A percentile compares a stretch with the other conserved stretches of the same genome.
Evolutionary conservation across 192 early-diverging fungal species (phyloP).

Genomic region (Coemansia brasiliensis): DNA sequence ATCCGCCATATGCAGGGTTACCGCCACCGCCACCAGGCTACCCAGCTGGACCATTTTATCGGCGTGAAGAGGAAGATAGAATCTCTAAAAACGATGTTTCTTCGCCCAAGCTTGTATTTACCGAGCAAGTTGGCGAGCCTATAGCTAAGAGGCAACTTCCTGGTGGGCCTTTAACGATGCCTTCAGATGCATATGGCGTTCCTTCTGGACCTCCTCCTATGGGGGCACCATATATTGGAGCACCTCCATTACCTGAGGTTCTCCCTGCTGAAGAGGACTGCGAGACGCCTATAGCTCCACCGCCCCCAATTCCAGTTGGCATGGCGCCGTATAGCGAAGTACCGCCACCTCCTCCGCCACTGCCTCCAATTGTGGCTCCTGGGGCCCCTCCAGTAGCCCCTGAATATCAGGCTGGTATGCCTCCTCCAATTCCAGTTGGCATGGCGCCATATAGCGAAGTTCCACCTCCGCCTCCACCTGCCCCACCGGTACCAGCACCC

Average conservation of each 20-base stretch:
- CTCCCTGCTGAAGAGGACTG: slow-evolving; percentile 20
- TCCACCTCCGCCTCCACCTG: slow-evolving; percentile 17
- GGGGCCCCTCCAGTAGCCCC: not conserved
- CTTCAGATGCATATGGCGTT: slow-evolving; percentile 5
- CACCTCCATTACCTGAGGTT: not conserved
- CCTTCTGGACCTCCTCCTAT: not conserved
- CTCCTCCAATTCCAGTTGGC: slow-evolving; percentile 8
- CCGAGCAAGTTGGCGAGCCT: slow-evolving; percentile 1
- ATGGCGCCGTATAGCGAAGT: slow-evolving; percentile 11
- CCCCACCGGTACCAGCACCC: slow-evolving; percentile 10
- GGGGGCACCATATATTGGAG: no score
- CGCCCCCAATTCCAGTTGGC: slow-evolving; percentile 13
- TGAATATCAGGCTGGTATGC: slow-evolving; percentile 15
- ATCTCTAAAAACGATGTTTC: not conserved
- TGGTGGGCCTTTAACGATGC: not conserved
- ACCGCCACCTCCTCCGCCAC: slow-evolving; percentile 17
- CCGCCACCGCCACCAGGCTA: slow-evolving; percentile 12
- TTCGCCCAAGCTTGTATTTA: slow-evolving; percentile 19
- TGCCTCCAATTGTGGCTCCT: not conserved
- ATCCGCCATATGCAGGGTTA: slow-evolving; percentile 5
- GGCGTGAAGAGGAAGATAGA: slow-evolving; percentile 7
- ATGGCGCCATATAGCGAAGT: slow-evolving; percentile 12
- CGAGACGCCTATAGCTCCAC: slow-evolving; percentile 20
- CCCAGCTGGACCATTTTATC: slow-evolving; percentile 15
- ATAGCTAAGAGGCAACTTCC: slow-evolving; percentile 21